A percentile compares a stretch with the other conserved stretches of the same genome.
Conservation (phyloP, 1,139 yeast genomes). For the Hanseniaspora sp. region DNA sequence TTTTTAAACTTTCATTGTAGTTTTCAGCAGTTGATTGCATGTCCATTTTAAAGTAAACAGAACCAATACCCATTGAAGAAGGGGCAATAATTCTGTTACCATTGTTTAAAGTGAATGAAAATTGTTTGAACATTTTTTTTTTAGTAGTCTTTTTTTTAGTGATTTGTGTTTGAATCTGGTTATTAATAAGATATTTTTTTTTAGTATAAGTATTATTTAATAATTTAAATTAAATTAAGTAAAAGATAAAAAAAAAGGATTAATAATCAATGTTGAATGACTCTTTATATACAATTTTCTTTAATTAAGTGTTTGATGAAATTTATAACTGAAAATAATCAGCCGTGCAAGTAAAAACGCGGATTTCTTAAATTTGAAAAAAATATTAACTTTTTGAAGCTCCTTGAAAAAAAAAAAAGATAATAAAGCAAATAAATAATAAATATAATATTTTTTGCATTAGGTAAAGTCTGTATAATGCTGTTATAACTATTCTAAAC, state of each 20-base stretch:
- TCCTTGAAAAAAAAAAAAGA: background rate
- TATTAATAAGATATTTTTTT: background rate
- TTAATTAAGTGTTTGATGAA: too few species aligned
- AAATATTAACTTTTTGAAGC: background rate
- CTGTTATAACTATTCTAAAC: too few species aligned
- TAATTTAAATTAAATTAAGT: too few species aligned
- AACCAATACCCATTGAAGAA: slow-evolving; percentile 53
- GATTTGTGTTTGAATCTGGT: background rate
- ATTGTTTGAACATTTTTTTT: slow-evolving; percentile 18
- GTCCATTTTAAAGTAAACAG: slow-evolving; percentile 40
- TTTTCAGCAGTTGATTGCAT: slow-evolving; percentile 25
- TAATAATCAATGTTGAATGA: background rate
- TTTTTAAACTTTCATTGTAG: slow-evolving; percentile 23
- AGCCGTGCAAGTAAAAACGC: too few species aligned
- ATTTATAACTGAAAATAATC: too few species aligned
- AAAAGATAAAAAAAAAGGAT: too few species aligned
- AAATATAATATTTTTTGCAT: too few species aligned
- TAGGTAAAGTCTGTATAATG: too few species aligned
- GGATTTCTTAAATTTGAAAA: too few species aligned
- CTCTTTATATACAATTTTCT: background rate
- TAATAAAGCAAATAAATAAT: too few species aligned
- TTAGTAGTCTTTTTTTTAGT: background rate
- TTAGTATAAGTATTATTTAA: too few species aligned
- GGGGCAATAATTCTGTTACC: slow-evolving; percentile 38
- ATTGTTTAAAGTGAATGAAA: slow-evolving; percentile 30